Percentiles rank a stretch among this genome's conserved stretches.
Conservation (phyloP, 78 protist genomes). For the Chrysochromulina tobinii region DNA sequence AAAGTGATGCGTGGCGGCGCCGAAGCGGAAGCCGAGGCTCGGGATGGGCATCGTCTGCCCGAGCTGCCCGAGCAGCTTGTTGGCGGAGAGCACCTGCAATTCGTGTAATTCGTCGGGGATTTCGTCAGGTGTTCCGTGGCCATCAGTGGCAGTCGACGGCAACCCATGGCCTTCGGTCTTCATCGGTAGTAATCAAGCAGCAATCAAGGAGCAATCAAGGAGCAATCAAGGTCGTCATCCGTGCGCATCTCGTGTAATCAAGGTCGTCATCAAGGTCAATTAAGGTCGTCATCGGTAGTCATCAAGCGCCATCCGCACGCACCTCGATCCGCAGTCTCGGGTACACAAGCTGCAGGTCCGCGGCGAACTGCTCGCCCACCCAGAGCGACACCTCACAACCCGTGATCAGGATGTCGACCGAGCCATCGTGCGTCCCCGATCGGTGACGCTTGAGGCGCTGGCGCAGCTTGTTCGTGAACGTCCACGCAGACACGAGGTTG, state of each 20-base stretch:
- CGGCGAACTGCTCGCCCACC: constrained; percentile 36
- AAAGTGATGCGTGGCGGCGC: neutral
- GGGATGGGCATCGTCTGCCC: constrained; percentile 28
- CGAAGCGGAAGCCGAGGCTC: neutral
- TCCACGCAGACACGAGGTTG: constrained; percentile 18
- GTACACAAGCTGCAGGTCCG: constrained; percentile 18
- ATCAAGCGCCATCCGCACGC: too few species aligned
- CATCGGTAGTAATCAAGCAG: too few species aligned
- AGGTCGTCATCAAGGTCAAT: too few species aligned
- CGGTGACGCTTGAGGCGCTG: neutral
- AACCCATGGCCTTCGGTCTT: too few species aligned
- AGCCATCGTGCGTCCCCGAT: constrained; percentile 13
- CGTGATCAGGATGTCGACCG: constrained; percentile 25
- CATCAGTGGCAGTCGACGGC: too few species aligned
- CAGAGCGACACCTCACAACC: constrained; percentile 34
- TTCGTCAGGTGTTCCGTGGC: too few species aligned
- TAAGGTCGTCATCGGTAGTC: too few species aligned
- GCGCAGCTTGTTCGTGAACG: neutral
- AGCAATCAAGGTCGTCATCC: too few species aligned
- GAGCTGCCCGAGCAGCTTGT: constrained; percentile 36
- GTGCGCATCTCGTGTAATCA: too few species aligned
- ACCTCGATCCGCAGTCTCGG: neutral
- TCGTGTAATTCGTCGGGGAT: too few species aligned
- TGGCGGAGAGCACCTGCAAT: constrained; percentile 19
- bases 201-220: too few species aligned